Conservation (phyloP, 1,284 basidiomycete genomes). For the Heterobasidion occidentale region DNA sequence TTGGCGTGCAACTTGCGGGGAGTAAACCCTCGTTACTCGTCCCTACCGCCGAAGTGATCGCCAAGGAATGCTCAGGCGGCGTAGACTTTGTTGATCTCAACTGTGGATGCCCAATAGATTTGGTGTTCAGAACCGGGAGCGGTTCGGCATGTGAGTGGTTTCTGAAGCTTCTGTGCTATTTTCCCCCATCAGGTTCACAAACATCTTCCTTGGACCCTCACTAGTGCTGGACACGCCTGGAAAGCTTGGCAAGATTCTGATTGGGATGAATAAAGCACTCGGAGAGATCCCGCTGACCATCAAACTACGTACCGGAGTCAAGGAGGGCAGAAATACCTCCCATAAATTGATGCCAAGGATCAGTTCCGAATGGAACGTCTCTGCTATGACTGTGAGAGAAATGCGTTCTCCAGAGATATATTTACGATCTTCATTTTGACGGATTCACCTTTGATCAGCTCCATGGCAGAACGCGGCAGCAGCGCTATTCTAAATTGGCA, state of each 20-base stretch:
- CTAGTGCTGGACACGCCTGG: constrained; percentile 78
- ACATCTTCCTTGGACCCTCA: neutral
- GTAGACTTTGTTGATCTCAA: constrained; percentile 94
- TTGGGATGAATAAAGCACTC: constrained; percentile 88
- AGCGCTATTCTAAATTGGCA: constrained; percentile 81
- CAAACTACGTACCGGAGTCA: constrained; percentile 90
- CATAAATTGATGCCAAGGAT: constrained; percentile 90
- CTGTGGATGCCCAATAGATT: constrained; percentile 95
- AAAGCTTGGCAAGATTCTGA: constrained; percentile 80
- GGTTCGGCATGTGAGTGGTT: constrained; percentile 70
- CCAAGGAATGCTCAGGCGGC: constrained; percentile 52
- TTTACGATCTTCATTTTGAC: neutral
- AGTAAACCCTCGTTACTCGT: constrained; percentile 73
- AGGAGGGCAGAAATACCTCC: constrained; percentile 78
- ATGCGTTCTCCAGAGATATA: neutral
- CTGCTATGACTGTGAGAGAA: constrained; percentile 67
- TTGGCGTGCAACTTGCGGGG: constrained; percentile 86
- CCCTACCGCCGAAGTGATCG: constrained; percentile 80
- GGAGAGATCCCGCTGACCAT: constrained; percentile 94
- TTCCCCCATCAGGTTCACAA: neutral
- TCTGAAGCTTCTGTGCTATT: neutral
- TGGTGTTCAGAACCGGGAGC: constrained; percentile 89
- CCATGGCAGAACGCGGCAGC: constrained; percentile 88
- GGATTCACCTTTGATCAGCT: constrained; percentile 40
- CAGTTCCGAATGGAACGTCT: constrained; percentile 71